Conservation (phyloP, 495 filamentous ascomycete genomes). For the Margaritispora aquatica region DNA sequence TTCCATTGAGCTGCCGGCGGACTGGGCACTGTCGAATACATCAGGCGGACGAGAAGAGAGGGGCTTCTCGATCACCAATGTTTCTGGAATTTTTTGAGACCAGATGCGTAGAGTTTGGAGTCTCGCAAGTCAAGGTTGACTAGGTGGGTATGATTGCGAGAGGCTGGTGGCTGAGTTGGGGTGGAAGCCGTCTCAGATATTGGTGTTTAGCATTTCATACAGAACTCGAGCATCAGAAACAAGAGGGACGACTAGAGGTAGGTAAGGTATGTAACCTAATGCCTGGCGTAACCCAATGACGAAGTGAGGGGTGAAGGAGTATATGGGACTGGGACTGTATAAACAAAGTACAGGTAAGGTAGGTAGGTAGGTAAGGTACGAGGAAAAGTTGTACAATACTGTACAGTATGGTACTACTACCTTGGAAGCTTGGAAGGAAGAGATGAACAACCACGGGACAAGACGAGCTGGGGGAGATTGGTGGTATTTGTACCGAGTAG, state of each 20-base stretch:
- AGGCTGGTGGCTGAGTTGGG: slow-evolving; percentile 8
- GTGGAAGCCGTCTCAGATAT: slow-evolving; percentile 6
- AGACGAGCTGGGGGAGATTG: background rate
- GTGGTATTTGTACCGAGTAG: background rate
- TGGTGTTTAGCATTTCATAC: slow-evolving; percentile 15
- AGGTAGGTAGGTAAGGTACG: too few species aligned
- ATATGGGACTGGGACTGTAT: too few species aligned
- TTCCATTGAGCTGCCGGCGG: slow-evolving; percentile 12
- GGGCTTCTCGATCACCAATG: background rate
- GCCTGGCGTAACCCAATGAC: too few species aligned
- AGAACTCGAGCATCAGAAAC: background rate
- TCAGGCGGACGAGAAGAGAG: slow-evolving; percentile 1
- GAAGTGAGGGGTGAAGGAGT: too few species aligned
- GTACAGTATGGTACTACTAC: too few species aligned
- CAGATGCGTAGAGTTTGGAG: background rate
- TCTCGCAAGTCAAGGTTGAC: background rate
- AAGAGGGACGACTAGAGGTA: background rate
- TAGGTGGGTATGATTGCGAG: background rate
- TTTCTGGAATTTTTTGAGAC: background rate
- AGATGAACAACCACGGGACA: background rate
- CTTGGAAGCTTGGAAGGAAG: too few species aligned
- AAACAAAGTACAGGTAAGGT: too few species aligned
- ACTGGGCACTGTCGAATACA: slow-evolving; percentile 22
- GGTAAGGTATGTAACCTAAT: too few species aligned
- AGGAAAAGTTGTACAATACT: too few species aligned